Conservation (phyloP, 257 asterid species). For the Verbena officinalis region DNA sequence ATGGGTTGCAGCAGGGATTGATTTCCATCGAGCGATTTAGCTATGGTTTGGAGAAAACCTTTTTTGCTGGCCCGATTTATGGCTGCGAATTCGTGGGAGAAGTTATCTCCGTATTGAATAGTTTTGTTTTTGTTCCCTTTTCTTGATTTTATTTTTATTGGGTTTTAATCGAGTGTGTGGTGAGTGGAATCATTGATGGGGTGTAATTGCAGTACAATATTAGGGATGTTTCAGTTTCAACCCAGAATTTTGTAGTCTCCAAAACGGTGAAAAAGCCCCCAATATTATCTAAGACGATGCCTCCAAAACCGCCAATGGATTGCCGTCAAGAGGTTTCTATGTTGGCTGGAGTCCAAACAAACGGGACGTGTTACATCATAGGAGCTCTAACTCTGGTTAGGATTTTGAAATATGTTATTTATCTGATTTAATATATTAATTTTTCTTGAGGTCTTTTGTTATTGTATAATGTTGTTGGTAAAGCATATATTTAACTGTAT, state of each 20-base stretch:
- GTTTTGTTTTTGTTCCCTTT: no score
- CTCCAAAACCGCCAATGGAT: slow-evolving; percentile 62
- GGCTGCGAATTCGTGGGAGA: no score
- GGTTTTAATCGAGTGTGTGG: no score
- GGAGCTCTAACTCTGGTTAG: background rate
- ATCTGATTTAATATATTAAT: background rate
- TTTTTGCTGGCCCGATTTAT: no score
- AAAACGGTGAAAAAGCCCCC: slow-evolving; percentile 76
- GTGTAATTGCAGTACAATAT: no score
- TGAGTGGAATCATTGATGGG: no score
- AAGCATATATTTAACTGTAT: slow-evolving; percentile 75
- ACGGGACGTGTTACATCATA: slow-evolving; percentile 11
- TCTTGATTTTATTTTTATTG: no score
- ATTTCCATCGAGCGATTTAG: no score
- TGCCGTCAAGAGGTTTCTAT: slow-evolving; percentile 70
- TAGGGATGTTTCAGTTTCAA: no score
- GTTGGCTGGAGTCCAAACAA: slow-evolving; percentile 76
- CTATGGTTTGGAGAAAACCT: no score
- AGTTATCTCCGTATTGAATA: no score
- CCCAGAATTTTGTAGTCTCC: slow-evolving; percentile 63
- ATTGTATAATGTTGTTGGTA: slow-evolving; percentile 34
- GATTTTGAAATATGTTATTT: background rate
- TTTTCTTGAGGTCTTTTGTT: background rate
- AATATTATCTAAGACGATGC: slow-evolving; percentile 69
- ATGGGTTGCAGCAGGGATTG: no score